phyloP scores from a whole-genome alignment of 129 eudicot species.

The Saussurea involucrata region DNA sequence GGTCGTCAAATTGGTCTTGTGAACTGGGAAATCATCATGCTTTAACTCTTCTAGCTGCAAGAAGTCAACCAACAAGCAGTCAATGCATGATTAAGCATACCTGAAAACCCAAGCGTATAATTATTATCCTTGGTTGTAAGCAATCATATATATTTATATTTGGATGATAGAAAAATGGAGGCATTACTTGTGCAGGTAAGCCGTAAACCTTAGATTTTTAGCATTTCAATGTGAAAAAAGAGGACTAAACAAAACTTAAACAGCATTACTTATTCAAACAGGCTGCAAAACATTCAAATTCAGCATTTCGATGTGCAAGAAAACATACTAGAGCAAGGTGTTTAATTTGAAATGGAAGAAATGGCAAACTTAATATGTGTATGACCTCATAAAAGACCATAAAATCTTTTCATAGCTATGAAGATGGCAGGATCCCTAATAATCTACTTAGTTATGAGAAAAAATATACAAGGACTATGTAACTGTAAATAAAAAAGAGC shows the following conservation, averaged over 20 bases:
- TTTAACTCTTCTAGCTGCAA: conserved; percentile 53
- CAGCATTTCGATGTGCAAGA: neutral
- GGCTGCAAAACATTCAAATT: neutral
- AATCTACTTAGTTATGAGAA: neutral
- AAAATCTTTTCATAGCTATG: neutral
- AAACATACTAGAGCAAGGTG: neutral
- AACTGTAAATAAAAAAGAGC: neutral
- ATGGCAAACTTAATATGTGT: neutral
- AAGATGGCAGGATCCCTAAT: neutral
- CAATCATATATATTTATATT: neutral
- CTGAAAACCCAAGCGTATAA: neutral
- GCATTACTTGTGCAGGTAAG: neutral
- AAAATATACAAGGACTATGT: neutral
- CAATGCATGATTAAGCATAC: neutral
- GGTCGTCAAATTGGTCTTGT: conserved; percentile 7
- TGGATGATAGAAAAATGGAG: neutral
- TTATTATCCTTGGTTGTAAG: neutral
- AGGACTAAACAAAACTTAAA: neutral
- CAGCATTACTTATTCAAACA: neutral
- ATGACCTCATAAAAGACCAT: neutral
- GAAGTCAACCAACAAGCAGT: neutral
- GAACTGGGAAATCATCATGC: conserved; percentile 20
- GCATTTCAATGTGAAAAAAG: neutral
- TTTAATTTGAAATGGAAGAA: neutral
- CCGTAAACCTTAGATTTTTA: neutral